These are phyloP conservation scores for Aspergillus luchuensis DNA, from an alignment of 2,329 filamentous ascomycete species.

Conservation along the genomic window DNA sequence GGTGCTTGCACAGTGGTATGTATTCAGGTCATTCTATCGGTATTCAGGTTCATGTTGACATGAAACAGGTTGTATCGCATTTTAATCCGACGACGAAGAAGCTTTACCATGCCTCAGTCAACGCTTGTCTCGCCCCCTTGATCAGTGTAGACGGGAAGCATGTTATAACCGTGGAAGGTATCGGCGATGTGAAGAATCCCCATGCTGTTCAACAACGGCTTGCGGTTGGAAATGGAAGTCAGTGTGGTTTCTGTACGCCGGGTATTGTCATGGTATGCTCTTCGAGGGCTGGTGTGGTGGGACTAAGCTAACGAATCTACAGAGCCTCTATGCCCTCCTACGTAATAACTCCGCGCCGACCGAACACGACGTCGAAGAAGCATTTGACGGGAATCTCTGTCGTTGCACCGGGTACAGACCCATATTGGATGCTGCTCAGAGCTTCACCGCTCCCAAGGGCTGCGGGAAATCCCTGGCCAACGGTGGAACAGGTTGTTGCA, in stretches of 20 bases:
- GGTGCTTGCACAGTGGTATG: slow-evolving; percentile 60
- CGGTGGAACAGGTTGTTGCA: slow-evolving; percentile 69
- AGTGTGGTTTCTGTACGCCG: slow-evolving; percentile 94
- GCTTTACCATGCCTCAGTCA: slow-evolving; percentile 95
- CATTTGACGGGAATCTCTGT: slow-evolving; percentile 95
- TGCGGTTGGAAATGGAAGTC: slow-evolving; percentile 86
- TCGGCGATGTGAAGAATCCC: slow-evolving; percentile 81
- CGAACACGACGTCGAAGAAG: slow-evolving; percentile 86
- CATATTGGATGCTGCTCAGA: slow-evolving; percentile 90
- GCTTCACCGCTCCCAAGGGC: slow-evolving; percentile 62
- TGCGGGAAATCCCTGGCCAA: slow-evolving; percentile 61
- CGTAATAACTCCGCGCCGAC: slow-evolving; percentile 78
- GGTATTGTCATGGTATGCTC: slow-evolving; percentile 83
- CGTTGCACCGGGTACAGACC: slow-evolving; percentile 93
- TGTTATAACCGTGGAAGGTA: slow-evolving; percentile 96
- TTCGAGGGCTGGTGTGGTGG: background rate
- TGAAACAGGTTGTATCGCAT: slow-evolving; percentile 73
- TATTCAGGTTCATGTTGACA: slow-evolving; percentile 19
- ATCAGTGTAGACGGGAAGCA: slow-evolving; percentile 96
- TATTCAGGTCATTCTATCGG: background rate
- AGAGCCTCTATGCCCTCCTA: slow-evolving; percentile 88
- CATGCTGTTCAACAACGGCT: slow-evolving; percentile 91
- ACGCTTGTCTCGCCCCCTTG: slow-evolving; percentile 90
- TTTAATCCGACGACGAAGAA: slow-evolving; percentile 88
- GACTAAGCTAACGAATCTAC: slow-evolving; percentile 10